A percentile compares a stretch with the other conserved stretches of the same genome.
These are phyloP conservation scores for Ambispora gerdemannii DNA, from an alignment of 192 early-diverging fungal genomes.

Conservation along the genomic window DNA sequence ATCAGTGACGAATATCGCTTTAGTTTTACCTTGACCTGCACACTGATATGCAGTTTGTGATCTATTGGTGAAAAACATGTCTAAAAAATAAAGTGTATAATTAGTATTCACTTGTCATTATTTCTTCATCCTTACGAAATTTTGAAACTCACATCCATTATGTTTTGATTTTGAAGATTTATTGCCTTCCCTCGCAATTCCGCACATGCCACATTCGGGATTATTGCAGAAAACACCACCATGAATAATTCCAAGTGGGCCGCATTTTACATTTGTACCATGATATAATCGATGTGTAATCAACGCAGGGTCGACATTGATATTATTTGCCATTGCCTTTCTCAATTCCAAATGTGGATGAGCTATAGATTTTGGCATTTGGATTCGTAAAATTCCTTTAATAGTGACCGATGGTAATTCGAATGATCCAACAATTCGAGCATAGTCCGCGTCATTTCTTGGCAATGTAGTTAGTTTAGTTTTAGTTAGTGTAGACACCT, in stretches of 20 bases:
- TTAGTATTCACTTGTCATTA: too few relatives aligned
- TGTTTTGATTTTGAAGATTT: not conserved
- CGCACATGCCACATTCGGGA: not conserved
- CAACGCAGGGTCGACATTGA: not conserved
- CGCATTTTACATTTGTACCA: not conserved
- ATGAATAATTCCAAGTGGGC: not conserved
- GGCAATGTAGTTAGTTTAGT: not conserved
- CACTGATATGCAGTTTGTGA: not conserved
- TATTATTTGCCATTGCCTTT: not conserved
- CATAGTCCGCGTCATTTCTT: not conserved
- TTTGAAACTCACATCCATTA: not conserved
- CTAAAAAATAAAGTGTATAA: not conserved
- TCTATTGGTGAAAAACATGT: not conserved
- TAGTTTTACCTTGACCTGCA: not conserved
- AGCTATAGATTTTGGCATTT: not conserved
- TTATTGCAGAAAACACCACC: not conserved
- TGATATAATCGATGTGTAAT: not conserved
- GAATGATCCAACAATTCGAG: not conserved
- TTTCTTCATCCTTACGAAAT: too few relatives aligned
- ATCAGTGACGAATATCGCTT: not conserved
- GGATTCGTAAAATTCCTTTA: not conserved
- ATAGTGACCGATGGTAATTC: not conserved
- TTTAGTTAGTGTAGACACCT: not conserved
- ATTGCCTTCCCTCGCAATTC: not conserved
- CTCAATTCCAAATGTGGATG: not conserved